Evolutionary conservation across 2,329 filamentous ascomycete genomes (phyloP).

Genomic region (Chalaropsis ovoidea): DNA sequence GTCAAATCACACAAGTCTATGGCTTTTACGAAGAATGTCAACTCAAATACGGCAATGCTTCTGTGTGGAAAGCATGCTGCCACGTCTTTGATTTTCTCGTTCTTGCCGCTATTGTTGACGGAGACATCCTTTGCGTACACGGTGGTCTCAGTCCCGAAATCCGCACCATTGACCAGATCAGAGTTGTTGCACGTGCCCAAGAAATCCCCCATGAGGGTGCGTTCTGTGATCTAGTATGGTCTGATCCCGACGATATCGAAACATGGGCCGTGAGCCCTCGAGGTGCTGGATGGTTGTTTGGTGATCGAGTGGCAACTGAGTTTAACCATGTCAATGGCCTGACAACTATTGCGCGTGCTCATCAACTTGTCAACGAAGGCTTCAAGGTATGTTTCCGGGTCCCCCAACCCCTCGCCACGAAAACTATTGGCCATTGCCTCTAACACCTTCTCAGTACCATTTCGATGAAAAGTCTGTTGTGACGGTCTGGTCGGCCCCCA

Average conservation of each 20-base stretch:
- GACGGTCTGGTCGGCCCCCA: constrained; percentile 96
- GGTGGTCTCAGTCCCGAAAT: constrained; percentile 84
- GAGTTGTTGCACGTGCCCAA: constrained; percentile 92
- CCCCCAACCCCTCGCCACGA: neutral
- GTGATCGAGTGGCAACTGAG: constrained; percentile 92
- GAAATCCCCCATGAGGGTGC: constrained; percentile 98
- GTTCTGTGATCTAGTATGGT: constrained; percentile 98
- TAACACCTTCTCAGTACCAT: constrained; percentile 55
- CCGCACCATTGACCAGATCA: constrained; percentile 96
- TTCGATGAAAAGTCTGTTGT: constrained; percentile 92
- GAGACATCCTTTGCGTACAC: constrained; percentile 97
- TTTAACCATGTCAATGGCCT: constrained; percentile 96
- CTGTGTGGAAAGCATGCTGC: constrained; percentile 99
- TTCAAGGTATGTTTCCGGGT: constrained; percentile 60
- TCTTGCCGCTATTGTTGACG: constrained; percentile 91
- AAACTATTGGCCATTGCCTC: constrained; percentile 27
- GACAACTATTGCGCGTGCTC: constrained; percentile 90
- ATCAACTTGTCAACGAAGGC: constrained; percentile 95
- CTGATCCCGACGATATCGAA: constrained; percentile 91
- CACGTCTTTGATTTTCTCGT: constrained; percentile 99
- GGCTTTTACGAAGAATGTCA: constrained; percentile 98
- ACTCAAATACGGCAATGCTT: constrained; percentile 95
- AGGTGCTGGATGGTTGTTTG: constrained; percentile 96
- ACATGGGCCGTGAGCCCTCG: constrained; percentile 92
- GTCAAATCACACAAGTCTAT: constrained; percentile 96